These are phyloP conservation scores for Phanerodontia chrysosporium DNA, from an alignment of 768 basidiomycete genomes.

Conservation along the genomic window DNA sequence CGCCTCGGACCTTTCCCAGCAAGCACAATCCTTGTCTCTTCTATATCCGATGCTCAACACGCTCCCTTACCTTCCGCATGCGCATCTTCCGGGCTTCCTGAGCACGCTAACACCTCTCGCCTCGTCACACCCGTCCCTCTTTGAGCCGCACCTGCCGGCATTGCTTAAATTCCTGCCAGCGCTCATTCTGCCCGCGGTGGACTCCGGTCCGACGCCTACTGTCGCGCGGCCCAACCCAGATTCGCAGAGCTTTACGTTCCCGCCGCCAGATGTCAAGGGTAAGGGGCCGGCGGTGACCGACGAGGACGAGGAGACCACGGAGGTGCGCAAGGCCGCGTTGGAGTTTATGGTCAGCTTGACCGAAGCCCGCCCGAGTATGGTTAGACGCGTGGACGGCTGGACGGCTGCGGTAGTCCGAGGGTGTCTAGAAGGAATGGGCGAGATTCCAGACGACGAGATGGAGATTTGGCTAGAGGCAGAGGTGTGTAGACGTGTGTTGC, in stretches of 20 bases:
- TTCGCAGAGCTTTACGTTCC: conserved; percentile 36
- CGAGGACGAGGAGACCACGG: conserved; percentile 59
- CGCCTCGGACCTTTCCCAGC: conserved; percentile 55
- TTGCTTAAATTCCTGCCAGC: conserved; percentile 66
- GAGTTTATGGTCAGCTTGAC: conserved; percentile 83
- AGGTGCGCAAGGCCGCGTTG: conserved; percentile 66
- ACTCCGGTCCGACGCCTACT: conserved; percentile 51
- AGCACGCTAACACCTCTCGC: conserved; percentile 68
- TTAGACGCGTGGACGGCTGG: conserved; percentile 66
- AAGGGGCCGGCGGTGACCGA: conserved; percentile 29
- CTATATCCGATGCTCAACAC: conserved; percentile 74
- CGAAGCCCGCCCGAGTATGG: conserved; percentile 70
- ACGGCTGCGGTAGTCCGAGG: conserved; percentile 64
- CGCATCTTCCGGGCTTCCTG: conserved; percentile 61
- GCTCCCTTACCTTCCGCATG: conserved; percentile 52
- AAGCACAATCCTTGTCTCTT: conserved; percentile 54
- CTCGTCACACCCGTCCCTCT: conserved; percentile 63
- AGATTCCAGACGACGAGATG: conserved; percentile 60
- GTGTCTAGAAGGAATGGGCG: conserved; percentile 80
- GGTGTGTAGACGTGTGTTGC: conserved; percentile 37
- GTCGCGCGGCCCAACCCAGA: conserved; percentile 41
- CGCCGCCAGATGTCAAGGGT: conserved; percentile 28
- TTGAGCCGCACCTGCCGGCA: conserved; percentile 64
- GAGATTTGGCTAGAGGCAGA: conserved; percentile 70
- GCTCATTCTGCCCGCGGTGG: conserved; percentile 54